These are phyloP conservation scores for Phytophthora multivora DNA, from an alignment of 352 stramenopile genomes.

Conservation along the genomic window DNA sequence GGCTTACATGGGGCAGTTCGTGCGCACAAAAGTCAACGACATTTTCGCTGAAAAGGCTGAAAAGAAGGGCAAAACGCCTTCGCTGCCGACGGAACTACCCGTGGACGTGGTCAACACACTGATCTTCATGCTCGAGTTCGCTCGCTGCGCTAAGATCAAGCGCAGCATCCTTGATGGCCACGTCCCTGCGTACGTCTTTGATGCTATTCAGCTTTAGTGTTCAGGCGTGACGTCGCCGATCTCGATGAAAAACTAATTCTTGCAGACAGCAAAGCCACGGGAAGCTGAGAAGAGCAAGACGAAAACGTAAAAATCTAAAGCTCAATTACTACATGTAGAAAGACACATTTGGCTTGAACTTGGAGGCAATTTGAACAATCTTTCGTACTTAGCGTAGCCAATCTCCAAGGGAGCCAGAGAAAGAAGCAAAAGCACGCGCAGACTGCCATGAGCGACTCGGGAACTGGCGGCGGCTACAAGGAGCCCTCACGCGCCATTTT, in stretches of 20 bases:
- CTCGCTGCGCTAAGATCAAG: conserved; percentile 84
- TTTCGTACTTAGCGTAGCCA: conserved; percentile 13
- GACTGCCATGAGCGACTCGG: conserved; percentile 28
- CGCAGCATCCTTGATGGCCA: conserved; percentile 81
- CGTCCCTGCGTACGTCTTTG: conserved; percentile 90
- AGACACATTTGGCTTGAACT: background rate
- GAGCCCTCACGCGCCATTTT: conserved; percentile 82
- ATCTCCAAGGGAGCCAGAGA: conserved; percentile 26
- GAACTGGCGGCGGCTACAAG: conserved; percentile 39
- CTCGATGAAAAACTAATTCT: conserved; percentile 2
- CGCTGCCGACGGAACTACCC: conserved; percentile 57
- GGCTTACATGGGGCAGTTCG: conserved; percentile 92
- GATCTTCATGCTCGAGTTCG: conserved; percentile 91
- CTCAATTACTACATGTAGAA: conserved; percentile 21
- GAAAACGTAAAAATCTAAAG: conserved; percentile 12
- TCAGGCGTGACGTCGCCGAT: conserved; percentile 1
- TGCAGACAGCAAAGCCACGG: conserved; percentile 2
- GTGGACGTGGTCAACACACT: conserved; percentile 87
- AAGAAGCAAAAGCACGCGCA: conserved; percentile 32
- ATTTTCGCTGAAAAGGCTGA: conserved; percentile 64
- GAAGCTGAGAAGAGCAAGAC: conserved; percentile 7
- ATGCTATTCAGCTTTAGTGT: conserved; percentile 79
- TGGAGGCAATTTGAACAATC: too few relatives aligned
- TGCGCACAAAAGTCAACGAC: conserved; percentile 89
- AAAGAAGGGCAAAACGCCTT: conserved; percentile 49